Base-by-base conservation (phyloP, 768 basidiomycete genomes). In the Mycena polygramma region DNA sequence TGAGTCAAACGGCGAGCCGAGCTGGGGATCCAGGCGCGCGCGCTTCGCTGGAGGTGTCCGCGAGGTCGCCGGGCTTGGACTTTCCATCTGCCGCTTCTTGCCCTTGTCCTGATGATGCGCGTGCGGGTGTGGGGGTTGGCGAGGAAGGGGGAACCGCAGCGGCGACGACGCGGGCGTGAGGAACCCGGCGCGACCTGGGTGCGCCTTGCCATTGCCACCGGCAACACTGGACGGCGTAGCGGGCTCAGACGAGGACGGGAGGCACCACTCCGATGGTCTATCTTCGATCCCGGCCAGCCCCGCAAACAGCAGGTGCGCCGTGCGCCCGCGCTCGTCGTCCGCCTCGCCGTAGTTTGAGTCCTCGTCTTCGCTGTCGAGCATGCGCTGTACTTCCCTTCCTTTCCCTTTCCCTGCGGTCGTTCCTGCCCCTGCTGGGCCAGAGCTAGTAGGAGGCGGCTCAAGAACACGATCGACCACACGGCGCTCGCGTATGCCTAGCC, bases 251-350 rank as follows among this genome's bases (percentile, higher is more conserved):
- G 78, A 76, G 1, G 80, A 79, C 15, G 77, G 75, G 10, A 73
- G 48, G 78, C 80, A 81, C 80, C 81, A 82, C 26, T 69, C 68
- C 1, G 35, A 43, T 26, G 66, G 68, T 7, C 20, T 20, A 20
- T 45, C 58, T 36, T 61, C 74, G 57, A 83, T 77, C 3, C 82
- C 81, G 4, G 83, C 81, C 14, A 81, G 77, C 1, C 76, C 73
- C 0, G 86, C 89, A 68, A 92, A 93, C 4, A 92, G 75, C 6
- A 76, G 68, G 72, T 91, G 87, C 0, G 91, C 90, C 9, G 88
- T 90, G 60, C 84, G 81, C 19, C 84, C 89, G 22, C 86, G 84
- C n/a, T 85, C 88, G 55, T 85, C 80, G 26, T 82, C 82, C 51
- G 80, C 85, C 7, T 81, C 84, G 7, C 81, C 81, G 68, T 77